A percentile compares a stretch with the other conserved stretches of the same genome.
Evolutionary conservation across 202 grass and related monocot genomes (phyloP).

Genomic region (Carex arenaria): DNA sequence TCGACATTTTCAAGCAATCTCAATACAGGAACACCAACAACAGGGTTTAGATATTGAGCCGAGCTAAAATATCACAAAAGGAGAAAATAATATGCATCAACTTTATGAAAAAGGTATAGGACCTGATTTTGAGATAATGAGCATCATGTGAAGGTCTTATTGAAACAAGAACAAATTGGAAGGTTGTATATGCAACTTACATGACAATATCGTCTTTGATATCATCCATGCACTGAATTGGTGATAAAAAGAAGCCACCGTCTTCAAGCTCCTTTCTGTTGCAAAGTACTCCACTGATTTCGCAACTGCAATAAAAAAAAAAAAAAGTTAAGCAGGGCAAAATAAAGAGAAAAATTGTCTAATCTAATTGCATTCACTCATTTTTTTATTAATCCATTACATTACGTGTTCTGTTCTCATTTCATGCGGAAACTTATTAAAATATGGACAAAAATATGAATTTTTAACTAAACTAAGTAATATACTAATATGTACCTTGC

Average conservation of each 20-base stretch:
- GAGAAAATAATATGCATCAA: background rate
- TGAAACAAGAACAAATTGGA: background rate
- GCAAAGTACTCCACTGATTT: slow-evolving; percentile 35
- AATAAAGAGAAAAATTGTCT: background rate
- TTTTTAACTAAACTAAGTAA: background rate
- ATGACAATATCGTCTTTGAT: slow-evolving; percentile 17
- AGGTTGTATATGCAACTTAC: slow-evolving; percentile 6
- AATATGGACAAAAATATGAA: background rate
- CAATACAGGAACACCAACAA: background rate
- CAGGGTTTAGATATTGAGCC: slow-evolving; percentile 33
- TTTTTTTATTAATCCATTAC: background rate
- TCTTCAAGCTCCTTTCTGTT: background rate
- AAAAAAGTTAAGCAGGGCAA: background rate
- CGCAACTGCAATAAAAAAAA: slow-evolving; percentile 5
- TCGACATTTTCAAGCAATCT: slow-evolving; percentile 31
- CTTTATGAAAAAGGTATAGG: too few species aligned
- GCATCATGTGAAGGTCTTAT: too few species aligned
- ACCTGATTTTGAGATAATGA: too few species aligned
- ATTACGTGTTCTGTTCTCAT: background rate
- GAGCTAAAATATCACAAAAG: slow-evolving; percentile 28
- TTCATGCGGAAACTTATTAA: background rate
- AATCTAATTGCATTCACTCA: background rate
- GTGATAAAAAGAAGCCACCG: background rate
- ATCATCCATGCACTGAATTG: slow-evolving; percentile 20
- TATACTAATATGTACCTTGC: background rate